Conservation (phyloP, 257 asterid genomes). For the Linaria vulgaris region DNA sequence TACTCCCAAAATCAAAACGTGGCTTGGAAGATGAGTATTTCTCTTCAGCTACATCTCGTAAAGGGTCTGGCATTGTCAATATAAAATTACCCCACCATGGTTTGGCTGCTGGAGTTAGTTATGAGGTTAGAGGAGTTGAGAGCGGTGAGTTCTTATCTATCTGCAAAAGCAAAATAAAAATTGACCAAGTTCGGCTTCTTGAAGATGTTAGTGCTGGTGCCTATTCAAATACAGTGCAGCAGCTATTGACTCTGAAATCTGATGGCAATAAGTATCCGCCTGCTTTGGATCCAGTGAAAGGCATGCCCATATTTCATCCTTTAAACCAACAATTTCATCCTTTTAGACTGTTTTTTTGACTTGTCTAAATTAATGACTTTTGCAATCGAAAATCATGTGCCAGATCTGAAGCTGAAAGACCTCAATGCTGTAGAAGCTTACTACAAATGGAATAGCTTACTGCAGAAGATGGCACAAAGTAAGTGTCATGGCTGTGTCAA, state of each 20-base stretch:
- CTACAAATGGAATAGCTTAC: constrained; percentile 59
- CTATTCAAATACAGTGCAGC: constrained; percentile 74
- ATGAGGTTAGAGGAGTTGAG: constrained; percentile 80
- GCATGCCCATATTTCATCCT: constrained; percentile 36
- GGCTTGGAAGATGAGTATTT: constrained; percentile 85
- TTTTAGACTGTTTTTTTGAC: constrained; percentile 4
- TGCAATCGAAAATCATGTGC: constrained; percentile 23
- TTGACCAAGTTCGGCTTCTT: constrained; percentile 88
- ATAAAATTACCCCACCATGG: constrained; percentile 83
- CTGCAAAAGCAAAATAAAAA: constrained; percentile 65
- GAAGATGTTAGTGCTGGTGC: constrained; percentile 89
- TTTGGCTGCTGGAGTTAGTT: constrained; percentile 72
- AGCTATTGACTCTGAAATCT: constrained; percentile 61
- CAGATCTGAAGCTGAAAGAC: constrained; percentile 91
- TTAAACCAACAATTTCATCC: not conserved
- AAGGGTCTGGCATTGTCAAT: constrained; percentile 74
- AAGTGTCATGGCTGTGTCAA: constrained; percentile 93
- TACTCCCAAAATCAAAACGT: constrained; percentile 89
- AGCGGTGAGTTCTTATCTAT: constrained; percentile 68
- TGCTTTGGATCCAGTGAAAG: constrained; percentile 88
- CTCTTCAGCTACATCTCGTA: constrained; percentile 63
- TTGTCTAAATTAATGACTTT: constrained; percentile 25
- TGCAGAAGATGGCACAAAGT: constrained; percentile 84
- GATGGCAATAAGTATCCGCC: constrained; percentile 87
- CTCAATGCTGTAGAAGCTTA: constrained; percentile 59